Evolutionary conservation across 2,329 filamentous ascomycete species (phyloP).

Genomic region (Torrubiella hemipterigena): DNA sequence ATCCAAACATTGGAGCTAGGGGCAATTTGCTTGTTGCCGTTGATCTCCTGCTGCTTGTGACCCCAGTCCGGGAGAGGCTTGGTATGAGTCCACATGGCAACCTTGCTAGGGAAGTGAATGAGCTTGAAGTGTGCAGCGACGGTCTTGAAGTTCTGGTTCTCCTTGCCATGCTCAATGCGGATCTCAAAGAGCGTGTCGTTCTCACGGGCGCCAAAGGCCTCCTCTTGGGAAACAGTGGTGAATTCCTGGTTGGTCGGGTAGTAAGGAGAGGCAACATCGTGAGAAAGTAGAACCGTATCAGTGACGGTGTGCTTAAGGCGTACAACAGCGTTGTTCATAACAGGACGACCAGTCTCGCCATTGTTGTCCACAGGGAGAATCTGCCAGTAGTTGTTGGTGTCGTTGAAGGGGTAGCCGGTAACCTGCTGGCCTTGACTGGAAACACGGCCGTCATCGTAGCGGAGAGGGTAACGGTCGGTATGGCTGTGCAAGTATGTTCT

Average conservation of each 20-base stretch:
- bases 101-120: constrained; percentile 85
- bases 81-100: constrained; percentile 98
- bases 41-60: constrained; percentile 96
- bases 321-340: constrained; percentile 76
- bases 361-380: constrained; percentile 60
- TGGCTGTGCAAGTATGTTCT: constrained; percentile 95
- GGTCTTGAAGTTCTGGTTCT: constrained; percentile 74
- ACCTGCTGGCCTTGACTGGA: constrained; percentile 97
- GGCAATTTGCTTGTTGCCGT: constrained; percentile 91
- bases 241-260: constrained; percentile 98
- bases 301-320: constrained; percentile 80
- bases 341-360: constrained; percentile 45
- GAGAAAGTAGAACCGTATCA: constrained; percentile 75
- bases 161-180: constrained; percentile 76
- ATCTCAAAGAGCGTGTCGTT: constrained; percentile 93
- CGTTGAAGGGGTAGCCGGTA: constrained; percentile 94
- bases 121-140: constrained; percentile 92
- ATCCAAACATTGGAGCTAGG: constrained; percentile 92
- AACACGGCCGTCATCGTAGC: constrained; percentile 94
- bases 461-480: constrained; percentile 73
- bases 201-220: constrained; percentile 60
- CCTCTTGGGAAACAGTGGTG: constrained; percentile 63
- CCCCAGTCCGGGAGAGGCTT: constrained; percentile 95
- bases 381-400: constrained; percentile 98
- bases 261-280: constrained; percentile 94